Evolutionary conservation across 306 rosid genomes (phyloP).

Genomic region (Vigna trinervia): DNA sequence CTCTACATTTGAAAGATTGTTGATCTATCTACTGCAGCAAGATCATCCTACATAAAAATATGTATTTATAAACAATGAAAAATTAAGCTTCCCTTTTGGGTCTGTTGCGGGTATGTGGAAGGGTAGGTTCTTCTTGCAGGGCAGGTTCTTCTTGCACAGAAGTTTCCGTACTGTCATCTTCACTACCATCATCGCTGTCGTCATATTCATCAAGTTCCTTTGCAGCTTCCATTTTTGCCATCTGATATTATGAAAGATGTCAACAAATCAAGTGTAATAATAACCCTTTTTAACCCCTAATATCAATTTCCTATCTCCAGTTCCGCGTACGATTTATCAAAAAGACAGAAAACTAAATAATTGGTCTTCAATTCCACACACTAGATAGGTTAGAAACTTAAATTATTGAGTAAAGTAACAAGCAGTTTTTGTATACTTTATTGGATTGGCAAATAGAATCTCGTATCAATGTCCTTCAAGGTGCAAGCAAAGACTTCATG

Average conservation of each 20-base stretch:
- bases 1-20: slow-evolving; percentile 28
- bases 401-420: slow-evolving; percentile 13
- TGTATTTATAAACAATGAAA: neutral
- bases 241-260: slow-evolving; percentile 50
- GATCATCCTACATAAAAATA: slow-evolving; percentile 15
- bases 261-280: slow-evolving; percentile 21
- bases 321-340: neutral
- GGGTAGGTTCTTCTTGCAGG: slow-evolving; percentile 63
- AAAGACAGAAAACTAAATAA: neutral
- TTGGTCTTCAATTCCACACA: neutral
- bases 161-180: slow-evolving; percentile 42
- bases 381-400: slow-evolving; percentile 13
- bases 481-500: neutral
- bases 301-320: slow-evolving; percentile 30
- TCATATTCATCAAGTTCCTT: slow-evolving; percentile 59
- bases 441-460: slow-evolving; percentile 23
- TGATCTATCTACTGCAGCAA: slow-evolving; percentile 16
- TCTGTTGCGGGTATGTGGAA: slow-evolving; percentile 75
- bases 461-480: neutral
- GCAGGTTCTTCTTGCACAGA: slow-evolving; percentile 59
- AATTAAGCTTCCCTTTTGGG: slow-evolving; percentile 76
- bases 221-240: slow-evolving; percentile 78
- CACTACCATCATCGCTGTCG: neutral
- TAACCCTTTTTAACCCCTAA: slow-evolving; percentile 11
- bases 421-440: slow-evolving; percentile 18